Percentiles rank a stretch among this genome's conserved stretches.
Evolutionary conservation across 306 rosid genomes (phyloP).

Genomic region (Sesbania bispinosa): DNA sequence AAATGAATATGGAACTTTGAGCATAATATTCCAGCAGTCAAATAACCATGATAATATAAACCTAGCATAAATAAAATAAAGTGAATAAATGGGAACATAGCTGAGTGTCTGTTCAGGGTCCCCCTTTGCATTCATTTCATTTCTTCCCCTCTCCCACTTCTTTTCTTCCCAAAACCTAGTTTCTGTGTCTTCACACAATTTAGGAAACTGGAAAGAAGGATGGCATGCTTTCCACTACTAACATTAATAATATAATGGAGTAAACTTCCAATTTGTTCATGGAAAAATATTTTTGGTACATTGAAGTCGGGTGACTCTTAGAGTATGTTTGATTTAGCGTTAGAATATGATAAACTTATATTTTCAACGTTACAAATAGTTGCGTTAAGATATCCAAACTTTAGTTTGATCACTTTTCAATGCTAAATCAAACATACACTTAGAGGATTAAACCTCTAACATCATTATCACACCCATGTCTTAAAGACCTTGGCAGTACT

Average conservation of each 20-base stretch:
- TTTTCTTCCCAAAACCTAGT: not conserved
- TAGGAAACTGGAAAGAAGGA: not conserved
- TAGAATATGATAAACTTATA: no score
- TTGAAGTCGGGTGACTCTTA: no score
- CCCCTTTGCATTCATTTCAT: not conserved
- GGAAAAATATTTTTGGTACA: not conserved
- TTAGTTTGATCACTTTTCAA: no score
- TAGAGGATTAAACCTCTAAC: not conserved
- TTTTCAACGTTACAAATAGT: no score
- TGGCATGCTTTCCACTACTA: slow-evolving; percentile 1
- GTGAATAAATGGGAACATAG: not conserved
- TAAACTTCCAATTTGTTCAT: no score
- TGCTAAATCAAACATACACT: no score
- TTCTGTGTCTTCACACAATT: not conserved
- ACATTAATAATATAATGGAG: not conserved
- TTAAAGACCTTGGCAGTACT: no score
- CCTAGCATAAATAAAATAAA: not conserved
- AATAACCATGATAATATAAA: not conserved
- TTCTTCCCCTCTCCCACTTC: not conserved
- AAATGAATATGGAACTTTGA: not conserved
- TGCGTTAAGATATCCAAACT: no score
- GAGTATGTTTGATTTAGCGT: no score
- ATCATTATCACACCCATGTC: not conserved
- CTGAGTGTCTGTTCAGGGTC: not conserved
- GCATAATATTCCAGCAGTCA: slow-evolving; percentile 5